Evolutionary conservation across 352 stramenopile genomes (phyloP).

Genomic region (Aphanomyces stellatus): DNA sequence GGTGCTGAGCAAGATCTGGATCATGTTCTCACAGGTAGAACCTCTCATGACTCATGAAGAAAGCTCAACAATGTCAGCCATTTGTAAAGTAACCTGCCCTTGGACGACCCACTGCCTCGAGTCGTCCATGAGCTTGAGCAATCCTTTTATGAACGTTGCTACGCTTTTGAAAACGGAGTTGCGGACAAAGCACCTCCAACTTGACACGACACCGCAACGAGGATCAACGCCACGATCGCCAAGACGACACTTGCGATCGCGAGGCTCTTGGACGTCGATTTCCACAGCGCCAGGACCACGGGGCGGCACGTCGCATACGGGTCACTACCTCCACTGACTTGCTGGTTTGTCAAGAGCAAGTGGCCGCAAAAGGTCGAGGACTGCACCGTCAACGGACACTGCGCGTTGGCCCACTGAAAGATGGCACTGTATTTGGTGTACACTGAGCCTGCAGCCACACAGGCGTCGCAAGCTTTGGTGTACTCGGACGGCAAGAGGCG

Average conservation of each 20-base stretch:
- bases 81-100: too few species aligned
- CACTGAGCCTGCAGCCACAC: constrained; percentile 25
- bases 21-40: too few species aligned
- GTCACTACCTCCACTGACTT: constrained; percentile 12
- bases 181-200: too few species aligned
- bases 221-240: background rate
- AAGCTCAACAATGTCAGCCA: too few species aligned
- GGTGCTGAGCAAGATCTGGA: too few species aligned
- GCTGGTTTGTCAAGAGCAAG: constrained; percentile 31
- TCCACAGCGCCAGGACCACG: background rate
- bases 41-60: too few species aligned
- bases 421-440: constrained; percentile 38
- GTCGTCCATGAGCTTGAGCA: too few species aligned
- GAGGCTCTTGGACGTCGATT: background rate
- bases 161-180: too few species aligned
- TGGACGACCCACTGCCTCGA: too few species aligned
- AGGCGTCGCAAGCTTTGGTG: constrained; percentile 31
- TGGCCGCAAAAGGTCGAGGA: constrained; percentile 54
- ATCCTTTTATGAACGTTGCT: too few species aligned
- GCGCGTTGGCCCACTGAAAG: constrained; percentile 62
- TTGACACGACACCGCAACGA: background rate
- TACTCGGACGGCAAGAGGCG: background rate
- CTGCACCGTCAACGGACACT: constrained; percentile 48
- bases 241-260: background rate
- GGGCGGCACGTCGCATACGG: constrained; percentile 1